Evolutionary conservation across 768 basidiomycete genomes (phyloP), one percentile per base, ranked within the genome.

Genomic region (Jaapia argillacea): DNA sequence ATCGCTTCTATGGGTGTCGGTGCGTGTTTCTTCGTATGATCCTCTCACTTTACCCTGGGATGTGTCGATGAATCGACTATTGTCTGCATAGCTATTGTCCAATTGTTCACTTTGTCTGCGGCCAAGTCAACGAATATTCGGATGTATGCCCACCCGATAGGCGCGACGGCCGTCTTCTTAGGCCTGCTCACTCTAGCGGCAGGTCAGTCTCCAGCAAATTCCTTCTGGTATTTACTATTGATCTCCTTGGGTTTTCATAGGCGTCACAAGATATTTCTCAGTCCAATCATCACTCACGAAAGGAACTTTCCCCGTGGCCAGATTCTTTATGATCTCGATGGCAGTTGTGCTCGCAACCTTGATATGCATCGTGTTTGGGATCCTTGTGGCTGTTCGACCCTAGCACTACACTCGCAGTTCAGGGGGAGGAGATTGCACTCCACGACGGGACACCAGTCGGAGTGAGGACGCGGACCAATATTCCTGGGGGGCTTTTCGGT

Each of bases 1-100:
- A 62, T 75, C 13, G 63, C 71, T n/a, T 68, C 66, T n/a, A 63
- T 62, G 1, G 74, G 73, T 6, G 68, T 76, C 40, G 72, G 70
- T 70, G 35, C 47, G 66, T 55, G 18, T 20, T 13, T 26, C 22
- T 26, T 7, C 28, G 31, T 4, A 10, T 36, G 16, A 14, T 14
- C n/a, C 5, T 7, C 31, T n/a, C 10, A 33, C 28, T 10, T 16
- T 33, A 33, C 16, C 16, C 28, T 33, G 7, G 3, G 13, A 39
- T 16, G 20, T 20, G 22, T 20, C 40, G 25, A 10, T 45, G 31
- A 20, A 35, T 24, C 21, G 4, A 14, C 6, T 33, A 18, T 22
- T 28, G 22, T 28, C 21, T 25, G 31, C 22, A n/a, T 43, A 69
- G 74, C 69, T 2, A 60, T 74, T 1, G 67, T 70, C 2, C 74